phyloP scores from a whole-genome alignment of 805 yeast genomes.

The Danielozyma ontarioensis region DNA sequence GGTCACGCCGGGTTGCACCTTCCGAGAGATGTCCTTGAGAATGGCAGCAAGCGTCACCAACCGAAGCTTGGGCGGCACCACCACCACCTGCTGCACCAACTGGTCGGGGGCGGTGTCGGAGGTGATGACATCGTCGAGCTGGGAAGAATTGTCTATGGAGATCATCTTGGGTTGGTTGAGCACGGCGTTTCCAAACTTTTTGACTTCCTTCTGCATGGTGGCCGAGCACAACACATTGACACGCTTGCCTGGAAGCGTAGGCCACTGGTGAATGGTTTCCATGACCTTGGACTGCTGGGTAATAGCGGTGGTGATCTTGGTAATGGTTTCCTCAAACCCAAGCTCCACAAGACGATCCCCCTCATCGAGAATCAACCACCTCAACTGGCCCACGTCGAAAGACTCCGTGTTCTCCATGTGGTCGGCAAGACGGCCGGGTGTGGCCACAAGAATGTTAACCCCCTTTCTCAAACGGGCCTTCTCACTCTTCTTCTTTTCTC shows the following conservation, averaged over 20 bases:
- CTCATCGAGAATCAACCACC: conserved; percentile 92
- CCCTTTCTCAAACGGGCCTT: conserved; percentile 95
- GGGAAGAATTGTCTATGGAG: conserved; percentile 32
- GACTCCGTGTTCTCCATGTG: conserved; percentile 87
- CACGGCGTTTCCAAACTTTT: conserved; percentile 74
- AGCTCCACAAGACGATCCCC: conserved; percentile 94
- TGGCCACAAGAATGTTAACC: conserved; percentile 90
- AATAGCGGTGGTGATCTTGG: conserved; percentile 63
- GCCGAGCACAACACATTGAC: conserved; percentile 90
- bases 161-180: conserved; percentile 72
- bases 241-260: conserved; percentile 61
- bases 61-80: conserved; percentile 89
- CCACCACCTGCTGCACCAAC: conserved; percentile 69
- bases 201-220: conserved; percentile 77
- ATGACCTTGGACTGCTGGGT: conserved; percentile 39
- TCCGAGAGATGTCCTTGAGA: conserved; percentile 41
- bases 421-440: conserved; percentile 95
- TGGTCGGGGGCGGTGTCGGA: conserved; percentile 77
- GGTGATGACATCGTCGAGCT: conserved; percentile 25
- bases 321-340: conserved; percentile 92
- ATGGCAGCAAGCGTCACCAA: conserved; percentile 73
- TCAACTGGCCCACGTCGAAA: conserved; percentile 63
- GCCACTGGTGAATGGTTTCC: conserved; percentile 35
- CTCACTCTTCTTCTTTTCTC: conserved; percentile 95
- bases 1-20: conserved; percentile 2